Base-by-base conservation (phyloP, 2,329 filamentous ascomycete species). In the Knoxdaviesia capensis region DNA sequence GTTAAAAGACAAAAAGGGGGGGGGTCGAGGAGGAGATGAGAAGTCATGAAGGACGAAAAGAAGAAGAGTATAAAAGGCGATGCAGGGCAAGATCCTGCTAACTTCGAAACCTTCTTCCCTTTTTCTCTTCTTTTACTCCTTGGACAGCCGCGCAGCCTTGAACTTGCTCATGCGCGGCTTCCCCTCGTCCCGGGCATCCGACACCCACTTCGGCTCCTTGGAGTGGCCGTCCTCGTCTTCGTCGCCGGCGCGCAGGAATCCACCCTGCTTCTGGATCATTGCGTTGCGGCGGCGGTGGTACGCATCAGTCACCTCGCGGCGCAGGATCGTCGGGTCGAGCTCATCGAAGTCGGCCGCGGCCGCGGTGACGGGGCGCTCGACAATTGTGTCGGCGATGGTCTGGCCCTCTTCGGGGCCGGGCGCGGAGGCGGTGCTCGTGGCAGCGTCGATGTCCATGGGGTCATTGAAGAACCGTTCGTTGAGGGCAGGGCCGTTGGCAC, bases 231-330 rank as follows among this genome's bases (percentile, higher is more conserved):
- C 20, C 50, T 86, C 74, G 42, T 77, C 76, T 41, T 72, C 66
- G 45, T 84, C 76, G 45, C 81, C 74, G 50, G 85, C 73, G 44
- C 74, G 70, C 51, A 80, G 61, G 56, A 94, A 93, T 3, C 86
- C 86, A 41, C 86, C 86, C 51, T 90, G 75, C 50, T 77, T 71
- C 49, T 85, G 75, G 42, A 94, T 86, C 59, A 92, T 77, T 52
- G 72, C 74, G 54, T 87, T 93, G 20, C 88, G 79, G 56, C 83
- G 67, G 38, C 74, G 76, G 56, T 93, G 80, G 57, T 93, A 93
- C 53, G 92, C 82, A 34, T 74, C 72, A 6, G 82, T 78, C 9
- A 93, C 76, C 56, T 93, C 80, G 47, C 82, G 76, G 42, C 80
- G 42, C 29, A 44, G 71, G 41, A 88, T 65, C 31, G 87, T 62